phyloP scores from a whole-genome alignment of 2,329 filamentous ascomycete genomes.

The Colletotrichum abscissum region DNA sequence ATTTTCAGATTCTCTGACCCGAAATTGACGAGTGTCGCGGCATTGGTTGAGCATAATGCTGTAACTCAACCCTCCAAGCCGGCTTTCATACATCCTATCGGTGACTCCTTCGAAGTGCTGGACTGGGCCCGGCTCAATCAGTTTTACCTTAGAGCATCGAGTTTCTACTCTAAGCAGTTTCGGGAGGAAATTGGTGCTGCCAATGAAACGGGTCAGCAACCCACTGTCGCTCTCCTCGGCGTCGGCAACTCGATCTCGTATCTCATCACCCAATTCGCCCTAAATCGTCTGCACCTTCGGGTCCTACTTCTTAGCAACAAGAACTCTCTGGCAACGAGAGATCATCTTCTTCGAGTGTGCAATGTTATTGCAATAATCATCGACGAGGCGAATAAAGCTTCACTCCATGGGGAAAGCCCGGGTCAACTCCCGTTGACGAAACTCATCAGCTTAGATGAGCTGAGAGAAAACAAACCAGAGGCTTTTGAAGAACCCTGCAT shows the following conservation, averaged over 20 bases:
- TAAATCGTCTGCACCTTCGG: constrained; percentile 10
- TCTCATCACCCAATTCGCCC: constrained; percentile 13
- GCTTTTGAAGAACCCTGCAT: too few species aligned
- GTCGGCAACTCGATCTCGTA: constrained; percentile 16
- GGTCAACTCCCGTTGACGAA: not conserved
- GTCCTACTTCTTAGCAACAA: constrained; percentile 24
- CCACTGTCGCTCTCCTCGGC: constrained; percentile 17
- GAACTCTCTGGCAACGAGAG: constrained; percentile 9
- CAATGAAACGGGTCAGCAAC: constrained; percentile 1
- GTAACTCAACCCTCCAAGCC: not conserved
- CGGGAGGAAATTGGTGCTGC: not conserved
- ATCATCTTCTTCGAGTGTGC: constrained; percentile 14
- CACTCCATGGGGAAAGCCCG: not conserved
- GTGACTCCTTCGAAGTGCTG: constrained; percentile 1
- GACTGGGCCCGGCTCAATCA: not conserved
- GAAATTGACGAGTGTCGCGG: constrained; percentile 10
- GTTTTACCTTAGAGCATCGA: not conserved
- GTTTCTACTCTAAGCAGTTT: not conserved
- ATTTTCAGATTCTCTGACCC: constrained; percentile 7
- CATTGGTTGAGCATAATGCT: constrained; percentile 20
- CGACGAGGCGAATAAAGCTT: constrained; percentile 12
- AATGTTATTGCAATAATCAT: not conserved
- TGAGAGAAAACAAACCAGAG: not conserved
- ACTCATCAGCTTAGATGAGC: not conserved
- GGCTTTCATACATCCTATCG: constrained; percentile 16